A percentile compares a stretch with the other conserved stretches of the same genome.
Conservation (phyloP, 1,139 yeast species). For the Geotrichum carabidarum region DNA sequence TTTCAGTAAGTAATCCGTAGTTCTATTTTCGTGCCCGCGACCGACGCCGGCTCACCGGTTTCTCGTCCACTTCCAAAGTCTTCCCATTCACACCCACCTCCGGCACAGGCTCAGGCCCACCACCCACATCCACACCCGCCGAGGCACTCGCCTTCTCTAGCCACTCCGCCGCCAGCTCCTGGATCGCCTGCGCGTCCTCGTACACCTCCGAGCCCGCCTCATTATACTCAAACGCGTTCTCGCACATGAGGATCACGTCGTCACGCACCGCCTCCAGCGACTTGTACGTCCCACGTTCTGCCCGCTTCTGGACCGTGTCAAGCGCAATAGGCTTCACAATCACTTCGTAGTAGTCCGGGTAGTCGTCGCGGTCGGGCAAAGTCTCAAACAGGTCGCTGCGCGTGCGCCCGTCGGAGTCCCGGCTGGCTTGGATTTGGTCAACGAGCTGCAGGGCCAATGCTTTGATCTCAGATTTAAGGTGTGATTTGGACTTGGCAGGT, state of each 20-base stretch:
- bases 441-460: slow-evolving; percentile 11
- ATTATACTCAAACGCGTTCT: slow-evolving; percentile 78
- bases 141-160: not conserved
- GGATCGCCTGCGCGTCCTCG: slow-evolving; percentile 65
- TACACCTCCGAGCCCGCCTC: slow-evolving; percentile 85
- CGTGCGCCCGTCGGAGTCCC: slow-evolving; percentile 31
- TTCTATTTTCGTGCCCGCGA: too few relatives aligned
- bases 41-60: not conserved
- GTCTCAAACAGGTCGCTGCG: slow-evolving; percentile 40
- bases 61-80: not conserved
- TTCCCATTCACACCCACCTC: not conserved
- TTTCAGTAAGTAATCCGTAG: too few relatives aligned
- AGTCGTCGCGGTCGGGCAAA: slow-evolving; percentile 59
- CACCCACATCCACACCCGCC: not conserved
- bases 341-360: slow-evolving; percentile 82
- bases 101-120: not conserved
- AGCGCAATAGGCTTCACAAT: slow-evolving; percentile 80
- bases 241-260: slow-evolving; percentile 72
- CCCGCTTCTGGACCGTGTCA: slow-evolving; percentile 49
- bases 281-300: slow-evolving; percentile 48
- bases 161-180: slow-evolving; percentile 31
- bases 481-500: slow-evolving; percentile 21
- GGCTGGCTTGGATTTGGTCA: slow-evolving; percentile 15
- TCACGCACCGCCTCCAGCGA: slow-evolving; percentile 57
- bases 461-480: slow-evolving; percentile 12